Conservation (phyloP, 108 stramenopile species). For the Hondaea fermentalgiana region DNA sequence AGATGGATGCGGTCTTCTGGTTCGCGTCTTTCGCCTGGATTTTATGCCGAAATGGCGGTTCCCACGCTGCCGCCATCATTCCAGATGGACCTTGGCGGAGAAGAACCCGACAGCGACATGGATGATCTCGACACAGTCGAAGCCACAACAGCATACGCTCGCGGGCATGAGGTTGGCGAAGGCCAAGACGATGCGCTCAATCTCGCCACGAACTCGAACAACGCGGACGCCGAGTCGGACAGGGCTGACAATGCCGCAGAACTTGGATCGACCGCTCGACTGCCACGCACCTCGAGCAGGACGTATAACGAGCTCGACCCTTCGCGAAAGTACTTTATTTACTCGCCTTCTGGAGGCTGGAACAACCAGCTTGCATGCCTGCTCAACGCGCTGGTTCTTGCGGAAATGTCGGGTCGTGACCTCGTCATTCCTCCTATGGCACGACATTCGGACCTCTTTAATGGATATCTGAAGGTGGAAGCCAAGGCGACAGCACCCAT, state of each 20-base stretch:
- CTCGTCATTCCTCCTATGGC: background rate
- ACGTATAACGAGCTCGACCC: background rate
- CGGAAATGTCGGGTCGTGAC: background rate
- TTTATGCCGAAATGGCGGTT: no score
- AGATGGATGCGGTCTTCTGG: no score
- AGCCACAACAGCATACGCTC: no score
- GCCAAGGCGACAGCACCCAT: background rate
- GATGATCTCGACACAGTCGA: no score
- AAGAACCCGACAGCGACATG: no score
- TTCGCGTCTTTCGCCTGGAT: no score
- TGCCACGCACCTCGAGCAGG: background rate
- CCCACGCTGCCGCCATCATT: no score
- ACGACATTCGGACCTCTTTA: background rate
- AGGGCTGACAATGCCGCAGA: background rate
- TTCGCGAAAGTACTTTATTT: background rate
- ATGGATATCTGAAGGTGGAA: background rate
- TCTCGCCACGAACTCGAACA: no score
- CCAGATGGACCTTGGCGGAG: no score
- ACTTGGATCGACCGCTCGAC: background rate
- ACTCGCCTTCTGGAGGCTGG: background rate
- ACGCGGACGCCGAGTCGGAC: no score
- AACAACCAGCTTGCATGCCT: conserved; percentile 1
- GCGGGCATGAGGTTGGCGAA: no score
- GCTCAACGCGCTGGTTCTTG: background rate
- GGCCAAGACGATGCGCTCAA: no score